phyloP scores from a whole-genome alignment of 208 protist species.

The Porcisia deanei region DNA sequence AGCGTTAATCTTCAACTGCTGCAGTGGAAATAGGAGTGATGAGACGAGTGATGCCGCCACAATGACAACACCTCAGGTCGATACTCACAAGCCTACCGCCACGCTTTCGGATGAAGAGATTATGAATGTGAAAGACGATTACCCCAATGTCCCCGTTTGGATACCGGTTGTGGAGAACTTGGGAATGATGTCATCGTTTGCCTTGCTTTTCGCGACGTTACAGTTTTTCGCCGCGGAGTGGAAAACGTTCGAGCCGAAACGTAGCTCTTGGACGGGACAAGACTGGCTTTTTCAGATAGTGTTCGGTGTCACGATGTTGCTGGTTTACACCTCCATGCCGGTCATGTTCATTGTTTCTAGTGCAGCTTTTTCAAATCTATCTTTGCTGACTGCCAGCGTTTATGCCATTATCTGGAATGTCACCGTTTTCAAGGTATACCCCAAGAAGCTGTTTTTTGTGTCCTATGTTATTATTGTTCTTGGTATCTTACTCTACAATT shows the following conservation, averaged over 20 bases:
- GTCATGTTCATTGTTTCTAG: slow-evolving; percentile 70
- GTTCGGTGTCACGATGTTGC: slow-evolving; percentile 85
- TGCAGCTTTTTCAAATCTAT: slow-evolving; percentile 85
- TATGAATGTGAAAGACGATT: slow-evolving; percentile 18
- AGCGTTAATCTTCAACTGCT: slow-evolving; percentile 19
- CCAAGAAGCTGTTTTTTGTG: slow-evolving; percentile 65
- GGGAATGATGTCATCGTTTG: slow-evolving; percentile 75
- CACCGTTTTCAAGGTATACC: slow-evolving; percentile 76
- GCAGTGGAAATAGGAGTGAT: background rate
- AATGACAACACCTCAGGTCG: background rate
- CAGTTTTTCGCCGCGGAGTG: slow-evolving; percentile 85
- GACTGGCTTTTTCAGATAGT: slow-evolving; percentile 79
- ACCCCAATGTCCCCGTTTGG: slow-evolving; percentile 53
- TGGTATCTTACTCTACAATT: slow-evolving; percentile 69
- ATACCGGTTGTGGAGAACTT: slow-evolving; percentile 80
- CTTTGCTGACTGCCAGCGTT: slow-evolving; percentile 68
- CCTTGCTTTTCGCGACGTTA: slow-evolving; percentile 59
- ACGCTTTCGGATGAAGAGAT: background rate
- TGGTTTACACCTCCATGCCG: slow-evolving; percentile 78
- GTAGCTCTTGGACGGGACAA: slow-evolving; percentile 50
- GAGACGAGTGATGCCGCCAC: background rate
- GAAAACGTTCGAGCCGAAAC: slow-evolving; percentile 50
- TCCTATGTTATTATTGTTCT: slow-evolving; percentile 74
- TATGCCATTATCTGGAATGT: slow-evolving; percentile 88
- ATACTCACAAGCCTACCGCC: slow-evolving; percentile 2